Conservation (phyloP, 352 stramenopile species). For the Phytophthora lateralis region DNA sequence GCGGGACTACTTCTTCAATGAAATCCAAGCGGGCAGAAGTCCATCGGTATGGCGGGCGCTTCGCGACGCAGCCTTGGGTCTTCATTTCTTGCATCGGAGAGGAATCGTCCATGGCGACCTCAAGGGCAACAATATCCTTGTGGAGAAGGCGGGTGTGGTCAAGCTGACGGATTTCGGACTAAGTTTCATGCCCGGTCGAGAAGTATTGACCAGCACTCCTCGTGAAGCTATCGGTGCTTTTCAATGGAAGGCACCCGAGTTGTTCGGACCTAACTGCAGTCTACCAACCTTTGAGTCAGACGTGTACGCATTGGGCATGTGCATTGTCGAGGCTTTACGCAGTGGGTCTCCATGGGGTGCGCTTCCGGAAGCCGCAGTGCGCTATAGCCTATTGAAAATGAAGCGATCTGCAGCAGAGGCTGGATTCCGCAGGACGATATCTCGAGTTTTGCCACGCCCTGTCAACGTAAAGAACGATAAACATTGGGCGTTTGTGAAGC, state of each 20-base stretch:
- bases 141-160: constrained; percentile 21
- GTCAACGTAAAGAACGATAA: constrained; percentile 10
- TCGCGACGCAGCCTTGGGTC: constrained; percentile 27
- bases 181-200: constrained; percentile 9
- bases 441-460: constrained; percentile 13
- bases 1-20: constrained; percentile 21
- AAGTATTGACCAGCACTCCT: background rate
- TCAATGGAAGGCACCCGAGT: constrained; percentile 40
- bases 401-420: constrained; percentile 2
- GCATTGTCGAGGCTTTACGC: constrained; percentile 37
- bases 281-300: constrained; percentile 28
- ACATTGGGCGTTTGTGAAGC: constrained; percentile 18
- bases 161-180: constrained; percentile 37
- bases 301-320: constrained; percentile 44
- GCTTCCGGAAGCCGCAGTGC: constrained; percentile 23
- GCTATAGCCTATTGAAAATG: constrained; percentile 7
- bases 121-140: constrained; percentile 32
- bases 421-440: constrained; percentile 3
- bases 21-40: constrained; percentile 7
- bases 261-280: constrained; percentile 26
- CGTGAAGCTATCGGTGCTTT: constrained; percentile 13
- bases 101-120: constrained; percentile 33
- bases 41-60: constrained; percentile 22
- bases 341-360: constrained; percentile 28
- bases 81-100: constrained; percentile 30